phyloP scores from a whole-genome alignment of 495 filamentous ascomycete genomes.

The Hypoxylon lenormandii region DNA sequence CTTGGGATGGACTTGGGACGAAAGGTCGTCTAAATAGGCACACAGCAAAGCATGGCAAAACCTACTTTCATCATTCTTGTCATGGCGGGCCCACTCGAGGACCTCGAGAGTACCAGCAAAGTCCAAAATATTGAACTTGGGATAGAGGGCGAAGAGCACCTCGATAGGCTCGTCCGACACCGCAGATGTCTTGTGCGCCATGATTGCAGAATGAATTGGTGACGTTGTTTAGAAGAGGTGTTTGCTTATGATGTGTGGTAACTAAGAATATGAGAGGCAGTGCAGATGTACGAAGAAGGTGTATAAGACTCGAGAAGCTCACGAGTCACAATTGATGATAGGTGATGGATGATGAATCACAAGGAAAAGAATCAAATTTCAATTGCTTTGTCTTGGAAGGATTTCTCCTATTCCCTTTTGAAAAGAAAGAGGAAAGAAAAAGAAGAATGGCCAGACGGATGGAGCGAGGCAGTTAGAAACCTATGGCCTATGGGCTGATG shows the following conservation, averaged over 20 bases:
- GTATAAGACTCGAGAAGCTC: slow-evolving; percentile 15
- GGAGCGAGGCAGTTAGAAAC: slow-evolving; percentile 17
- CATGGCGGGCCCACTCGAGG: slow-evolving; percentile 68
- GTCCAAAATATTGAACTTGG: slow-evolving; percentile 69
- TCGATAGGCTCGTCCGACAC: slow-evolving; percentile 64
- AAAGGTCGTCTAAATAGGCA: slow-evolving; percentile 19
- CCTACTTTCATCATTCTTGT: slow-evolving; percentile 71
- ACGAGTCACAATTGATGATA: too few species aligned
- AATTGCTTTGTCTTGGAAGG: slow-evolving; percentile 40
- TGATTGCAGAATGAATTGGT: slow-evolving; percentile 51
- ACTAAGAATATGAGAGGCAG: slow-evolving; percentile 11
- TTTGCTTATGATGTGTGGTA: slow-evolving; percentile 3
- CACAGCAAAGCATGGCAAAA: slow-evolving; percentile 15
- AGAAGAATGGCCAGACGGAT: slow-evolving; percentile 43
- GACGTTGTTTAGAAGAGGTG: slow-evolving; percentile 19
- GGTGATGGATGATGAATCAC: slow-evolving; percentile 33
- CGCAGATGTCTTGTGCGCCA: slow-evolving; percentile 63
- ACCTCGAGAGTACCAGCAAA: slow-evolving; percentile 76
- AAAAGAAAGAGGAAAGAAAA: slow-evolving; percentile 24
- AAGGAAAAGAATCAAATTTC: slow-evolving; percentile 23
- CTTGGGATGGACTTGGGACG: slow-evolving; percentile 16
- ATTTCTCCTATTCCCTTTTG: slow-evolving; percentile 15
- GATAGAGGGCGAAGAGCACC: slow-evolving; percentile 64
- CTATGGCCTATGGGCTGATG: slow-evolving; percentile 43
- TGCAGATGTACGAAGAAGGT: slow-evolving; percentile 8